Conservation (phyloP, 2,329 filamentous ascomycete species). For the Pyricularia sp. region DNA sequence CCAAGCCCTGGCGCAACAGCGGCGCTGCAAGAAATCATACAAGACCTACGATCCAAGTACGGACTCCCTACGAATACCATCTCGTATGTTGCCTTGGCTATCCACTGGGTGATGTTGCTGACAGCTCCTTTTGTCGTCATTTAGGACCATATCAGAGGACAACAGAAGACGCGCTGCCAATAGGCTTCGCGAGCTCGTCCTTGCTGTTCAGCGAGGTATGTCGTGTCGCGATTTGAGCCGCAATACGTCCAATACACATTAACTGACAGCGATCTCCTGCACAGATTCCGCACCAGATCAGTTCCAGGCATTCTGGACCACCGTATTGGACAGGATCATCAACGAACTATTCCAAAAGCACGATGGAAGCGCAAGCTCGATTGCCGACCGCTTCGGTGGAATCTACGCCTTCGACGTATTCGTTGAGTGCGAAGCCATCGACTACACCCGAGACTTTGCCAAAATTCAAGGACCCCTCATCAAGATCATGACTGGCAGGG, state of each 20-base stretch:
- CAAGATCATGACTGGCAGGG: slow-evolving; percentile 79
- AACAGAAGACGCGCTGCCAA: slow-evolving; percentile 42
- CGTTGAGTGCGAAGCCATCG: slow-evolving; percentile 93
- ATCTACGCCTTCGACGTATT: slow-evolving; percentile 86
- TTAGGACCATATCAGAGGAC: slow-evolving; percentile 30
- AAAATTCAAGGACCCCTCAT: slow-evolving; percentile 88
- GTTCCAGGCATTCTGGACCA: slow-evolving; percentile 53
- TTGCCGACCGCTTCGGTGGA: slow-evolving; percentile 81
- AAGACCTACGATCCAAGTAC: slow-evolving; percentile 47
- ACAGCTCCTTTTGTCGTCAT: background rate
- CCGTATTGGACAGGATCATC: slow-evolving; percentile 43
- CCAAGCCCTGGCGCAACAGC: slow-evolving; percentile 1
- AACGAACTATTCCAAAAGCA: slow-evolving; percentile 67
- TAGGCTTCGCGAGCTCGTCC: slow-evolving; percentile 46
- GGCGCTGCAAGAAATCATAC: slow-evolving; percentile 25
- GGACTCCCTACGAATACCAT: slow-evolving; percentile 4
- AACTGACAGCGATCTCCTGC: background rate
- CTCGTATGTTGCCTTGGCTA: background rate
- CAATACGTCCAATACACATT: background rate
- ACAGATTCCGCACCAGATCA: slow-evolving; percentile 70
- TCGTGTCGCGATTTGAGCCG: slow-evolving; percentile 8
- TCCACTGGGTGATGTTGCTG: background rate
- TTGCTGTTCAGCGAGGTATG: slow-evolving; percentile 45
- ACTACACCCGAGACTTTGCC: slow-evolving; percentile 86
- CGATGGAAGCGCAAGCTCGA: slow-evolving; percentile 38